Percentiles rank a stretch among this genome's conserved stretches.
Evolutionary conservation across 306 rosid species (phyloP).

Genomic region (Quercus agrifolia): DNA sequence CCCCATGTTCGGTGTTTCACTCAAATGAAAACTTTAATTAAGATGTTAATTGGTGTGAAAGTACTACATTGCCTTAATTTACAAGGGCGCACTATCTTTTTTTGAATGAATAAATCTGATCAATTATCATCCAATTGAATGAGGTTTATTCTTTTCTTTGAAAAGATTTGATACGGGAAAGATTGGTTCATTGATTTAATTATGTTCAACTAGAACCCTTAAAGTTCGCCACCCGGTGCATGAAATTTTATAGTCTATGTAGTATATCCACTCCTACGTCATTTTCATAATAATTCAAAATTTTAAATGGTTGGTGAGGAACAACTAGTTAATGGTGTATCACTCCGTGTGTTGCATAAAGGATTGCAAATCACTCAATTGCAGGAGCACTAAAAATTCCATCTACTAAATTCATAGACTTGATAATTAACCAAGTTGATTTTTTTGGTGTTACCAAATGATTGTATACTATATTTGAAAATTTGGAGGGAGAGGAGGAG

Average conservation of each 20-base stretch:
- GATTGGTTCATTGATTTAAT: slow-evolving; percentile 2
- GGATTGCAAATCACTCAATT: not conserved
- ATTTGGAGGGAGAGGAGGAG: too few relatives aligned
- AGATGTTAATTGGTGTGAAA: not conserved
- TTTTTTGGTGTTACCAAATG: not conserved
- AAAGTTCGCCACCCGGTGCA: not conserved
- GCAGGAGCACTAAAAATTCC: not conserved
- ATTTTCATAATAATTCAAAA: not conserved
- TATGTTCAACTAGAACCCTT: not conserved
- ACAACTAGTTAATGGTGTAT: not conserved
- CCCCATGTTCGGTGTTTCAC: not conserved
- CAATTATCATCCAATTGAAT: not conserved
- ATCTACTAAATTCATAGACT: not conserved
- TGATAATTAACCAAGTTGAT: slow-evolving; percentile 3
- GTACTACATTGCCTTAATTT: not conserved
- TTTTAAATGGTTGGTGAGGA: not conserved
- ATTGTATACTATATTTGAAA: too few relatives aligned
- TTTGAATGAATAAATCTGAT: not conserved
- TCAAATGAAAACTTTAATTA: not conserved
- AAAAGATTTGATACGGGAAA: slow-evolving; percentile 4
- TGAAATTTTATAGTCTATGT: not conserved
- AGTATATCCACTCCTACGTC: not conserved
- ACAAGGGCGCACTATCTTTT: not conserved
- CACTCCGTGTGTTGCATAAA: not conserved
- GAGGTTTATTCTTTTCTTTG: not conserved